Base-by-base conservation (phyloP, 2,329 filamentous ascomycete species). In the Tolypocladium album region DNA sequence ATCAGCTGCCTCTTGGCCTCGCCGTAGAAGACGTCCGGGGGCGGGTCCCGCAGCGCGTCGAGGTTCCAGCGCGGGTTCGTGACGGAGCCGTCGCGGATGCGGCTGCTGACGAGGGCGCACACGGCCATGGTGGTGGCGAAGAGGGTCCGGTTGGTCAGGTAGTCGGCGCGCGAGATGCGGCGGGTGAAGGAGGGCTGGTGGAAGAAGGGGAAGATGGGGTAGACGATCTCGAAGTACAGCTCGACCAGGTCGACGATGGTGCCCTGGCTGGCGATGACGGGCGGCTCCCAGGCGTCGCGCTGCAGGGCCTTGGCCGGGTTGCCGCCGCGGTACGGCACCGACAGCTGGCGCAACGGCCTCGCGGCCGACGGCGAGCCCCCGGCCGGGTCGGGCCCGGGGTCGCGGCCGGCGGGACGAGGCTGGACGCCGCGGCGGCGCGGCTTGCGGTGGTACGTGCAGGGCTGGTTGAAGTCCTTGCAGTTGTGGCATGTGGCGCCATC, bases 171-270 rank as follows among this genome's bases (percentile, higher is more conserved):
- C 8, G 72, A 64, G n/a, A 81, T 66, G 52, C 71, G 72, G 12
- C 72, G 66, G 34, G 73, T 66, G 52, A 79, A 72, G 22, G 74
- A 76, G n/a, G 72, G 72, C 42, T 73, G 73, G 64, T 82, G 78
- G 63, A 82, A 82, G 34, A 82, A 69, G 5, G 80, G 79, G 61
- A 81, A 78, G 65, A 82, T 76, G 2, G 79, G 79, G 67, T 82
- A 82, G n/a, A 81, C 75, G 52, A 79, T 74, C 60, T 81, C 77
- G 67, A 80, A 78, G 69, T 81, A 82, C 20, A 82, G 70, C 20
- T 78, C 73, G 31, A 79, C 70, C n/a, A 80, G 68, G 65, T 74
- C 70, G 20, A 58, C 68, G 50, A 81, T 75, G 43, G 62, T 60
- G 27, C 61, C 62, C 58, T 64, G 64, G 57, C 59, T 61, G 52